phyloP scores from a whole-genome alignment of 2,329 filamentous ascomycete genomes.

The Intubia oerlemansii region DNA sequence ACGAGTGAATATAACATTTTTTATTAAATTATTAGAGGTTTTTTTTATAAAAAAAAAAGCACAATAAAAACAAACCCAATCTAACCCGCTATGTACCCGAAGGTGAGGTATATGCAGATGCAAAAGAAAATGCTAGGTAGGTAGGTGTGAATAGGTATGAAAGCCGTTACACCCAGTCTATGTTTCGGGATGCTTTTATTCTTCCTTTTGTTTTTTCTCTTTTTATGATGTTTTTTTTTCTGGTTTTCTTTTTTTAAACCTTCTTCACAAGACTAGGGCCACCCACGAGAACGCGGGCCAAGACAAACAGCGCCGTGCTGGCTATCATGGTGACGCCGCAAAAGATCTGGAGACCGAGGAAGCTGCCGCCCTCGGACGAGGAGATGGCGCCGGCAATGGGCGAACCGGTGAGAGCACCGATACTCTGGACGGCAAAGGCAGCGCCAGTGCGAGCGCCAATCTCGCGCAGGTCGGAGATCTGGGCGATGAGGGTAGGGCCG shows the following conservation, averaged over 20 bases:
- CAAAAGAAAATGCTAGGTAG: no score
- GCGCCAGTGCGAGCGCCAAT: slow-evolving; percentile 34
- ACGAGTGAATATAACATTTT: no score
- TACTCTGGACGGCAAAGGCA: slow-evolving; percentile 30
- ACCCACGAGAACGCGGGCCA: slow-evolving; percentile 10
- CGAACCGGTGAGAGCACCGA: slow-evolving; percentile 34
- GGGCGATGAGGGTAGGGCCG: slow-evolving; percentile 15
- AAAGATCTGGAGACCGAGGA: slow-evolving; percentile 31
- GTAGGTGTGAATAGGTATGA: no score
- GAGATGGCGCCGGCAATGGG: slow-evolving; percentile 35
- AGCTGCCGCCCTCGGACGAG: slow-evolving; percentile 19
- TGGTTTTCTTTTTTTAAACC: no score
- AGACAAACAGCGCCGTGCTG: slow-evolving; percentile 10
- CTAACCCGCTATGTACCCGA: no score
- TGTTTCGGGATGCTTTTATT: neutral
- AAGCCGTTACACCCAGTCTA: no score
- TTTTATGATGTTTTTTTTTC: no score
- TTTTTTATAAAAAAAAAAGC: no score
- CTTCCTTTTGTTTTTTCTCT: neutral
- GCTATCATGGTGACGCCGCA: slow-evolving; percentile 22
- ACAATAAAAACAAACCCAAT: no score
- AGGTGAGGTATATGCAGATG: no score
- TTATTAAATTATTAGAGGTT: no score
- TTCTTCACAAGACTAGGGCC: no score
- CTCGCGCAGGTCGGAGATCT: slow-evolving; percentile 22